phyloP scores from a whole-genome alignment of 805 yeast species.

The Candida ovalis region DNA sequence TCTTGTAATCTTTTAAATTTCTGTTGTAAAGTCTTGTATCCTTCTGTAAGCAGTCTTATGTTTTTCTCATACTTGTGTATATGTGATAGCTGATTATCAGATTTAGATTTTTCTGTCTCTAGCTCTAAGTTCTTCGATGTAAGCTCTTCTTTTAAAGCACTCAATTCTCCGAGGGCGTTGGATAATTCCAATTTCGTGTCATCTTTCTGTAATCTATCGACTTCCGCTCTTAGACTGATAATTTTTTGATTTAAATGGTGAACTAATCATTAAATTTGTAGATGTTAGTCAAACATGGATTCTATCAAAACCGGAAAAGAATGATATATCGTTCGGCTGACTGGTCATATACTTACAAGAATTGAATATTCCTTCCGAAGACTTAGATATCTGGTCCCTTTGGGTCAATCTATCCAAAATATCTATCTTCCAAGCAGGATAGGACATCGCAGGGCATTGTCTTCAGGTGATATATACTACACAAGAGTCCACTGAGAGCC shows the following conservation, averaged over 20 bases:
- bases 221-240: slow-evolving; percentile 11
- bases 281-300: neutral
- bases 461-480: neutral
- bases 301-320: neutral
- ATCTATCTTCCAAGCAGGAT: slow-evolving; percentile 18
- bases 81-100: slow-evolving; percentile 6
- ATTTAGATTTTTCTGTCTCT: slow-evolving; percentile 8
- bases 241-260: slow-evolving; percentile 11
- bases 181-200: slow-evolving; percentile 15
- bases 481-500: too few relatives aligned
- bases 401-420: slow-evolving; percentile 13
- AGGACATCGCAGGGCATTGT: neutral
- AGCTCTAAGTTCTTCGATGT: slow-evolving; percentile 2
- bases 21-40: slow-evolving; percentile 20
- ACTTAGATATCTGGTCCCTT: slow-evolving; percentile 15
- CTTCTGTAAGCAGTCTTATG: slow-evolving; percentile 20
- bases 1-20: slow-evolving; percentile 23
- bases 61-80: slow-evolving; percentile 14
- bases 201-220: slow-evolving; percentile 12
- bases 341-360: slow-evolving; percentile 18
- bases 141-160: slow-evolving; percentile 7
- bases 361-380: slow-evolving; percentile 11
- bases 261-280: slow-evolving; percentile 6
- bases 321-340: too few relatives aligned
- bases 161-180: slow-evolving; percentile 8